Percentiles rank a stretch among this genome's conserved stretches.
Evolutionary conservation across 1,284 basidiomycete species (phyloP).

Genomic region (Pseudomicrostroma phylloplanum): DNA sequence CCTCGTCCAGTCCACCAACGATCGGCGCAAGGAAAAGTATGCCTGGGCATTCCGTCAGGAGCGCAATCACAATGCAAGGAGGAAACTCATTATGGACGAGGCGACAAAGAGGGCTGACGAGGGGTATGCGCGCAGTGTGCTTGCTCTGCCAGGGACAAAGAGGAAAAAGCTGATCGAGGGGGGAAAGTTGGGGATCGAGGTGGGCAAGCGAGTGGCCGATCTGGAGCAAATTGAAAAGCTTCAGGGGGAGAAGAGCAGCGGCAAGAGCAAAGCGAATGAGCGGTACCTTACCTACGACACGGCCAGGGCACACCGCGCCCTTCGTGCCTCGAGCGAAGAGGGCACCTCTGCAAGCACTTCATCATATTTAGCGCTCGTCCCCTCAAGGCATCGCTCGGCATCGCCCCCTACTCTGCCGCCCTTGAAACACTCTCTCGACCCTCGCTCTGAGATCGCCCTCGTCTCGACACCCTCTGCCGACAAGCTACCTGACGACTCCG

Average conservation of each 20-base stretch:
- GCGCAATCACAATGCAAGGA: constrained; percentile 18
- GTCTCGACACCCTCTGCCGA: constrained; percentile 16
- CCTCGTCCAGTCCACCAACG: constrained; percentile 33
- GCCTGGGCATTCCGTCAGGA: constrained; percentile 37
- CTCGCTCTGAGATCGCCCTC: constrained; percentile 9
- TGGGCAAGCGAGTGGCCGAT: constrained; percentile 24
- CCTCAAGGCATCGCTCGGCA: background rate
- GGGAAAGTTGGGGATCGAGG: constrained; percentile 17
- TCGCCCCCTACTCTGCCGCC: constrained; percentile 3
- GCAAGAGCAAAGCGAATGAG: no score
- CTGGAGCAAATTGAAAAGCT: constrained; percentile 13
- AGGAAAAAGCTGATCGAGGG: constrained; percentile 14
- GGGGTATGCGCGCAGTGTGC: constrained; percentile 2
- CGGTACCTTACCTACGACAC: no score
- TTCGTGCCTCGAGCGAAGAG: background rate
- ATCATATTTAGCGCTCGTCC: background rate
- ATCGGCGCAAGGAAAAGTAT: constrained; percentile 24
- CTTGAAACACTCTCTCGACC: constrained; percentile 6
- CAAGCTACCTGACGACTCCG: constrained; percentile 1
- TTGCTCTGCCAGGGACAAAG: background rate
- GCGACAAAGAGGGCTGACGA: constrained; percentile 2
- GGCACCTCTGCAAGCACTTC: background rate
- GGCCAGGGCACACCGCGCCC: background rate
- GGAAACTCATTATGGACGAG: constrained; percentile 2
- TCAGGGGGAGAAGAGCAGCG: background rate